Conservation (phyloP, 208 protist genomes). For the Trypanosoma lewisi region DNA sequence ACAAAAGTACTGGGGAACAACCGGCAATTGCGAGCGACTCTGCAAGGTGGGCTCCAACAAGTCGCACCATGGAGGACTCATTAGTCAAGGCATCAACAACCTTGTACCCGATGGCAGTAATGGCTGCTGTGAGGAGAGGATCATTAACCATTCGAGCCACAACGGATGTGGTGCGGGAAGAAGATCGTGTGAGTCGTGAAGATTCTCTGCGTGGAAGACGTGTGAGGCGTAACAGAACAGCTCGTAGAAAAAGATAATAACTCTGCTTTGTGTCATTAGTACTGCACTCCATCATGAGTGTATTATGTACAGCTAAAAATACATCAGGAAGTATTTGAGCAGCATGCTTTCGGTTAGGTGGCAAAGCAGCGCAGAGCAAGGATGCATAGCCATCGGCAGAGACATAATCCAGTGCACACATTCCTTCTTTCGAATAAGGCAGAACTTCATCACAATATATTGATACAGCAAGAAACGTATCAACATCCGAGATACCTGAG, state of each 20-base stretch:
- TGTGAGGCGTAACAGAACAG: slow-evolving; percentile 23
- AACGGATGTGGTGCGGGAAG: neutral
- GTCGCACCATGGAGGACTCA: slow-evolving; percentile 32
- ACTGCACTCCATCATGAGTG: slow-evolving; percentile 12
- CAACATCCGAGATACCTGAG: slow-evolving; percentile 43
- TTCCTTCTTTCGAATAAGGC: neutral
- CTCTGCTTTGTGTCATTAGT: slow-evolving; percentile 5
- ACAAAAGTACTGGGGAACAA: slow-evolving; percentile 12
- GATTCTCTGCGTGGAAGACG: neutral
- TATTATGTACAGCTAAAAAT: slow-evolving; percentile 28
- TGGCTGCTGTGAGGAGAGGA: slow-evolving; percentile 2
- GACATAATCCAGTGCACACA: slow-evolving; percentile 17
- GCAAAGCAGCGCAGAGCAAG: slow-evolving; percentile 33
- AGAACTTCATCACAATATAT: slow-evolving; percentile 32
- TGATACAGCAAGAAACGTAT: slow-evolving; percentile 41
- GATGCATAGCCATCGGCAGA: slow-evolving; percentile 29
- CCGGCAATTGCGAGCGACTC: slow-evolving; percentile 22
- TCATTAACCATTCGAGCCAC: slow-evolving; percentile 4
- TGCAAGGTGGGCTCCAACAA: slow-evolving; percentile 34
- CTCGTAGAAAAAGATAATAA: slow-evolving; percentile 32
- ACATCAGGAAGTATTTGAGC: slow-evolving; percentile 26
- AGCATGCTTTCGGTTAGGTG: slow-evolving; percentile 24
- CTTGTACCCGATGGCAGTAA: slow-evolving; percentile 27
- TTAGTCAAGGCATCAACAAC: slow-evolving; percentile 30
- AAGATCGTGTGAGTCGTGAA: neutral